Base-by-base conservation (phyloP, 2,329 filamentous ascomycete genomes). In the Trichoderma sp. region DNA sequence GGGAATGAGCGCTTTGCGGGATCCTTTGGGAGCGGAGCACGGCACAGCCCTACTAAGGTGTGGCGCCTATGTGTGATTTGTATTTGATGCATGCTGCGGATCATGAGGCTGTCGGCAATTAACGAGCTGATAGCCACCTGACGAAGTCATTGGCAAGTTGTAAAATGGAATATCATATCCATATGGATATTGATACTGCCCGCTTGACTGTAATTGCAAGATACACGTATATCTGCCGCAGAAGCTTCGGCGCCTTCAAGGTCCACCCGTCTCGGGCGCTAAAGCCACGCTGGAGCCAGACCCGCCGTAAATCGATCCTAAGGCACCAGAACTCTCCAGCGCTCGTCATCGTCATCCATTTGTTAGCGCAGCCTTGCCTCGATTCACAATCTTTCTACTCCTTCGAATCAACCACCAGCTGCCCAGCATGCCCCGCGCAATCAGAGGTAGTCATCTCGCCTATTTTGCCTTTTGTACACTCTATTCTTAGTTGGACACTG, bases 351-450 rank as follows among this genome's bases (percentile, higher is more conserved):
- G 28, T 63, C 46, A 21, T 49, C 46, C 7, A 49, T 24, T 49
- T 21, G 13, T 10, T 54, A 63, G 30, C 46, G 30, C 39, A 54
- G 49, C 60, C 60, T 54, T 64, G 60, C 49, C 21, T 63, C 37
- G 21, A 14, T 51, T 39, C 21, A 14, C 59, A n/a, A 51, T 39
- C 14, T 13, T 34, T 18, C n/a, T 18, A 46, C 52, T 52, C 18
- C 16, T 37, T 18, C 21, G 11, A 2, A 28, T 26, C 30, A 43
- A 43, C 14, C 49, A 46, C 43, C 54, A 18, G n/a, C 18, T 14
- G 21, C 30, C 67, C 76, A 80, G 67, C 61, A 88, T 88, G 86
- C 85, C 86, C 71, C 85, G 85, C 75, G 85, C 86, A 70, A 85
- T 87, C 52, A 81, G 83, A 83, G 86, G 86, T 86, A 30, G 4